Evolutionary conservation across 805 yeast species (phyloP).

Genomic region (Kodamaea neixiangensis): DNA sequence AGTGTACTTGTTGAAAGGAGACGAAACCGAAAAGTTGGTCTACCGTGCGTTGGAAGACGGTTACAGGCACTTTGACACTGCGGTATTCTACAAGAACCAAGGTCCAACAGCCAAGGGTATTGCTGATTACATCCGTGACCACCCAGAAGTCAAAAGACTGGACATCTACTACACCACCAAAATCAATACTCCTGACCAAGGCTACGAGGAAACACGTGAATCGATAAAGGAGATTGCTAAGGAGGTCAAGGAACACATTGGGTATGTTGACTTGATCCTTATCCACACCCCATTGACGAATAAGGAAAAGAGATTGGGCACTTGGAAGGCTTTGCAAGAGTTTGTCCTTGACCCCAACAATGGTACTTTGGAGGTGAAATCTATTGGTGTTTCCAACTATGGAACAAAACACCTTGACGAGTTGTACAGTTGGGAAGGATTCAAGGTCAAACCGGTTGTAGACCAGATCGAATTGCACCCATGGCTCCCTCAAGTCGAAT

Average conservation of each 20-base stretch:
- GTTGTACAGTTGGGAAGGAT: conserved; percentile 53
- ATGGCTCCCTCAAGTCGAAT: conserved; percentile 69
- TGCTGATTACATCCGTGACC: conserved; percentile 49
- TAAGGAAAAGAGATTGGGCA: conserved; percentile 51
- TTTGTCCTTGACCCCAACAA: conserved; percentile 44
- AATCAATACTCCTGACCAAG: conserved; percentile 31
- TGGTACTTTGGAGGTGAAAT: conserved; percentile 46
- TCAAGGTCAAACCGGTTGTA: conserved; percentile 53
- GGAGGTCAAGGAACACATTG: conserved; percentile 34
- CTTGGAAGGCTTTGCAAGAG: conserved; percentile 77
- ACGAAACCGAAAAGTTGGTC: conserved; percentile 45
- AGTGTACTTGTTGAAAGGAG: conserved; percentile 45
- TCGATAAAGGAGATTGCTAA: conserved; percentile 33
- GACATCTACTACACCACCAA: conserved; percentile 42
- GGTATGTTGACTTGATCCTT: conserved; percentile 42
- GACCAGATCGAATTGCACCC: conserved; percentile 86
- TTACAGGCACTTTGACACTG: conserved; percentile 75
- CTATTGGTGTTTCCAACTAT: conserved; percentile 33
- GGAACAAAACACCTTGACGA: conserved; percentile 53
- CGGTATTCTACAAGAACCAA: conserved; percentile 68
- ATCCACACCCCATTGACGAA: conserved; percentile 49
- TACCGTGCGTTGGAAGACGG: conserved; percentile 62
- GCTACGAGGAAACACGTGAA: conserved; percentile 36
- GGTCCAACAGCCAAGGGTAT: conserved; percentile 62
- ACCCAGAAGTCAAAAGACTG: conserved; percentile 34